Base-by-base conservation (phyloP, 495 filamentous ascomycete genomes). In the Penicillium paradoxum region DNA sequence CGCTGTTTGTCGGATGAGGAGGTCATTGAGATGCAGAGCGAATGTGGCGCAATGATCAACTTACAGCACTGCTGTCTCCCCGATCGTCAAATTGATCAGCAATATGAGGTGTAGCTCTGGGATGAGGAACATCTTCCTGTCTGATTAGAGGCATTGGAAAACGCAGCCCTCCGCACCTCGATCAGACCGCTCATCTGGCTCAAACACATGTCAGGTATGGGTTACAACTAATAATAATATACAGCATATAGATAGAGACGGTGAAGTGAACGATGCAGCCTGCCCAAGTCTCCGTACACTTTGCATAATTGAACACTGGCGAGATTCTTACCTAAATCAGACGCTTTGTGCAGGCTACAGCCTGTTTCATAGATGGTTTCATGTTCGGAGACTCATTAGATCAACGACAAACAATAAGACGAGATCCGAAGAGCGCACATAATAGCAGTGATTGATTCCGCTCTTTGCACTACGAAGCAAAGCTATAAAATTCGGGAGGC, bases 161-260 rank as follows among this genome's bases (percentile, higher is more conserved):
- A 8, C n/a, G n/a, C n/a, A n/a, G n/a, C n/a, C n/a, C n/a, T 6
- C 10, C 9, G 27, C 24, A 37, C 24, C 7, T 7, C 24, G 21
- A 33, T 21, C 9, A 41, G 38, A 21, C 34, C 36, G 15, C 52
- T 33, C 10, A 17, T 42, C 33, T 37, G 15, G 6, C 8, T 25
- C 29, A 40, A 21, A 60, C n/a, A n/a, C n/a, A n/a, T n/a, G n/a
- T n/a, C n/a, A n/a, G n/a, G n/a, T n/a, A n/a, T n/a, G n/a, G n/a
- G 54, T 37, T 39, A 15, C 58, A 45, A 45, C 43, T 46, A 17
- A 3, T 25, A 46, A 44, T 15, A 10, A 9, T 24, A 47, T n/a
- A 13, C 19, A 3, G 17, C 13, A 4, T 34, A 1, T 34, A 1
- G 4, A 14, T 14, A 14, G 9, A 17, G 45, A 36, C 22, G 33